Base-by-base conservation (phyloP, 441 rosid genomes). In the Gossypium davidsonii region DNA sequence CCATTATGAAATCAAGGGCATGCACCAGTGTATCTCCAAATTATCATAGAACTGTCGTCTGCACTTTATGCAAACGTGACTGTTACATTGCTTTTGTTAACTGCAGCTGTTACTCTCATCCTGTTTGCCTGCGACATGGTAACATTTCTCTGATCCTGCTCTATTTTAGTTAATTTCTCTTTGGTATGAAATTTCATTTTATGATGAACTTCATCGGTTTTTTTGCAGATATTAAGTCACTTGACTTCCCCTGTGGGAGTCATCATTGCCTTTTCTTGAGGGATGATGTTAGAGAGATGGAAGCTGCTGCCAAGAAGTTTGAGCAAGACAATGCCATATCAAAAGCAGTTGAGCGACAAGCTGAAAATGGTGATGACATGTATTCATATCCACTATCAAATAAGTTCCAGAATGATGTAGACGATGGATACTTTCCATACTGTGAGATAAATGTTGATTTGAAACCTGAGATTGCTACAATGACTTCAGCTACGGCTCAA, bases 51-150 rank as follows among this genome's bases (percentile, higher is more conserved):
- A 92, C 98, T 55, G 78, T 86, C 61, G 80, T 96, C 57, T 96
- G 99, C 83, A 89, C 91, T 80, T 52, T 94, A 66, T 96, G 99
- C 83, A 93, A 92, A 82, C 88, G 94, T 20, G 99, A 96, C 78
- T 96, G 98, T 82, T 96, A 93, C 72, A 76, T 93, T 71, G 92
- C 95, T 78, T 96, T 85, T 73, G 69, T 92, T 18, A 88, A 86
- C 82, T 96, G 98, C 85, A 71, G 71, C 64, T 94, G 99, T 86
- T 76, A 77, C 78, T 58, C 74, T 70, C 98, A 96, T 79, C 88
- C 88, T 3, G 80, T 92, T 80, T 96, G 98, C 84, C 89, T 96
- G 71, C 92, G 92, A 73, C 99, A 96, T 80, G 98, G 99, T 94
- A 92, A 44, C 3, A 67, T 71, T 72, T 53, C 71, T 78, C 70